Base-by-base conservation (phyloP, 768 basidiomycete genomes). In the Tubosaeta sp. region DNA sequence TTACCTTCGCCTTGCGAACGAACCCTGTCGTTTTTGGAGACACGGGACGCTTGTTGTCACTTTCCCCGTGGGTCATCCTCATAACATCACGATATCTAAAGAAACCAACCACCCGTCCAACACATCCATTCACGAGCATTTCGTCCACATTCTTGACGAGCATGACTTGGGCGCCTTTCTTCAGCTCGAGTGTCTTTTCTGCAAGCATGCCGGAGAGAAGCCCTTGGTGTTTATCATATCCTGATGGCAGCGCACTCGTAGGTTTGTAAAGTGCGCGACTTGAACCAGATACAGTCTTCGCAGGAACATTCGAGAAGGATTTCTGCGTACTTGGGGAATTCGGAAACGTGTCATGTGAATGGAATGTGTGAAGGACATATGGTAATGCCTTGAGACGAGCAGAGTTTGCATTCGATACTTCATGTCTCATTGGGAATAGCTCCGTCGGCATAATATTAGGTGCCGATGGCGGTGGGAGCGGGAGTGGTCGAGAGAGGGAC, bases 391-490 rank as follows among this genome's bases (percentile, higher is more conserved):
- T 61, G 5, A 90, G 76, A 0, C 86, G 78, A 4, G 72, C 61
- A 10, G 69, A 62, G 61, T 91, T 91, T 17, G 88, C 74, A 34
- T 71, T 63, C 16, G 85, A 84, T 42, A 91, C 88, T 65, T 90
- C 83, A 43, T 79, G 71, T 17, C 88, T 80, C 39, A 81, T 74
- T 0, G 88, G 81, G 56, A 87, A 88, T 35, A 81, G 67, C 58
- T 81, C 79, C 3, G 79, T 81, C 0, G 79, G 78, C 16, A 72
- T 64, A 50, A 75, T 64, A 22, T 65, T 69, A n/a, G 64, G 64
- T 60, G 67, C 55, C 8, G 60, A 56, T 4, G 55, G 31, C 11
- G 60, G 67, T 1, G 59, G 60, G 19, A 53, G 65, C 2, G 59
- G 58, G 19, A 68, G 57, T 53, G 46, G 59, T 29, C 59, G 70